Base-by-base conservation (phyloP, 805 yeast genomes). In the Sungouiella blattae region DNA sequence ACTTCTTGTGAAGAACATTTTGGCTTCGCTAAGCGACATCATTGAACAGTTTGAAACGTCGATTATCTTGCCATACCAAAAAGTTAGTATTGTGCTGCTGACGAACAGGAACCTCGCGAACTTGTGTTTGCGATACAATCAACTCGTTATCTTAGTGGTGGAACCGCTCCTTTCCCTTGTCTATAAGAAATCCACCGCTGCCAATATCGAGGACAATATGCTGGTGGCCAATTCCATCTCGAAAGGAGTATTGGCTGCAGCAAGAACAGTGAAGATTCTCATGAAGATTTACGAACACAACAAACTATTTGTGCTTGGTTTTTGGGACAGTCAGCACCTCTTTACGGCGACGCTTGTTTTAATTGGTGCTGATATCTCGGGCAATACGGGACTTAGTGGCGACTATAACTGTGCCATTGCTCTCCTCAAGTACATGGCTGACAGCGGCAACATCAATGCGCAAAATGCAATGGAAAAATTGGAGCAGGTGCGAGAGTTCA, bases 291-390 rank as follows among this genome's bases (percentile, higher is more conserved):
- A 53, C 27, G 52, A 52, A 22, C 40, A 50, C 33, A 40, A 54
- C n/a, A 47, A 57, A 28, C 39, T 64, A 11, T 64, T 64, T 35
- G 43, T 51, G 14, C 43, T 59, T 12, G 72, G 71, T 2, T 64
- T 56, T 36, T 65, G 69, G 67, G 72, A 67, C 37, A 47, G 62
- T 30, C 67, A 62, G 40, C 65, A 66, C 46, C 43, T 65, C 26
- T 66, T 54, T 36, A 48, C 58, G 4, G 62, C 71, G 1, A 38
- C 63, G 16, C 41, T 63, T 14, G 38, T 58, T 15, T 35, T 62
- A 23, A 44, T 62, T 9, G 49, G 63, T 40, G 53, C 61, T 0
- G 32, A 40, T n/a, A 35, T 42, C 6, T 32, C 39, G 7, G 44
- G 50, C 6, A 17, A 16, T 15, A n/a, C 26, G 20, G 18, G 21